Percentiles rank a stretch among this genome's conserved stretches.
These are phyloP conservation scores for Cinnamomum chago DNA, from an alignment of 164 flowering plant species.

Conservation along the genomic window DNA sequence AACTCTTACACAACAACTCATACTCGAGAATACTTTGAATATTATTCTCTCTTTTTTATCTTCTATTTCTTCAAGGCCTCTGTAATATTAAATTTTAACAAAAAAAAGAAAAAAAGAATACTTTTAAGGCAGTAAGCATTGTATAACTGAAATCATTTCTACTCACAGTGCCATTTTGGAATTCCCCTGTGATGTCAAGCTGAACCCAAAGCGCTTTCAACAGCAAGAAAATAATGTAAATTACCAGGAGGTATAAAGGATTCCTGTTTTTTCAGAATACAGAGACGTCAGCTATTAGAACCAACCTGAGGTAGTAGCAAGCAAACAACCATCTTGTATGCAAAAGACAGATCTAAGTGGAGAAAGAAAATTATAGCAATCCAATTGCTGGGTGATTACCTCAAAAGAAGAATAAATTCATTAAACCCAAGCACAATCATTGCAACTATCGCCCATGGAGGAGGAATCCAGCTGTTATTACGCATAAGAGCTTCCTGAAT, in stretches of 20 bases:
- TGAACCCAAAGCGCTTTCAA: conserved; percentile 69
- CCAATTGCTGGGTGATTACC: conserved; percentile 24
- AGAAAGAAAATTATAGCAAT: background rate
- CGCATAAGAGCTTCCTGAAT: conserved; percentile 66
- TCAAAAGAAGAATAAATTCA: conserved; percentile 62
- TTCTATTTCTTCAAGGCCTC: too few species aligned
- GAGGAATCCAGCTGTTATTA: conserved; percentile 73
- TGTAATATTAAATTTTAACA: too few species aligned
- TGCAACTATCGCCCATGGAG: conserved; percentile 77
- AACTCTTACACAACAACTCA: too few species aligned
- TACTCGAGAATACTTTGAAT: too few species aligned
- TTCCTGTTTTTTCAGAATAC: conserved; percentile 43
- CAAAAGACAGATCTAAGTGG: background rate
- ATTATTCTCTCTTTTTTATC: too few species aligned
- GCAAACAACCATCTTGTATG: background rate
- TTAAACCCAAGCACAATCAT: conserved; percentile 68
- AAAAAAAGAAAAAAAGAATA: background rate
- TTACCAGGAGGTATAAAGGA: conserved; percentile 50
- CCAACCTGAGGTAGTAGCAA: background rate
- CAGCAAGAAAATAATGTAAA: conserved; percentile 44
- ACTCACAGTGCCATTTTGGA: conserved; percentile 68
- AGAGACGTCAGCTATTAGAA: background rate
- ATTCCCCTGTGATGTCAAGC: conserved; percentile 47
- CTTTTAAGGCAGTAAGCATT: background rate
- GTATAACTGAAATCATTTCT: background rate